Evolutionary conservation across 257 asterid species (phyloP), one percentile per base, ranked within the genome.

Genomic region (Pogostemon cablin): DNA sequence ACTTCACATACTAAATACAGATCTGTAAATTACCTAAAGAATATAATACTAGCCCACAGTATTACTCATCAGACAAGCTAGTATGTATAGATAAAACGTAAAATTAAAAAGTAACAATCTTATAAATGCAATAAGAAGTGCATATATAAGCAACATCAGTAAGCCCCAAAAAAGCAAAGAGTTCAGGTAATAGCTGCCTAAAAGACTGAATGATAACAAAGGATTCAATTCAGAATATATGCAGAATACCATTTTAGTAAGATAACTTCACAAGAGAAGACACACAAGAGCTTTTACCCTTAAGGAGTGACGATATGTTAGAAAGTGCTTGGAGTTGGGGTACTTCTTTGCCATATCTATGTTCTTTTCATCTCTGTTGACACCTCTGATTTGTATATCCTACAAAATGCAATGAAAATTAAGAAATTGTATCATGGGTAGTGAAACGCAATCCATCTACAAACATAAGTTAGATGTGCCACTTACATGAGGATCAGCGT

Each of bases 341-440:
- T 78, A 77, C 65, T 73, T 79, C 65, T 78, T 74, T n/a, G 96
- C 98, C 98, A 91, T 91, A 67, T 86, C 88, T 79, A 95, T 89
- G 80, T 70, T 87, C 86, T 81, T 91, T 79, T 85, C 93, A 74
- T 91, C 99, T 78, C 99, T 86, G 65, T 91, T 95, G 84, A 86
- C 99, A 0, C 98, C 98, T 86, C 99, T 85, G 76, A 91, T 95
- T 85, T 89, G 97, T 72, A 95, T 91, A 81, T 95, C 99, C 98
- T 91, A 76, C 57, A 81, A 56, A 72, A 78, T 11, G 12, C 69
- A 62, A 44, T 54, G 54, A 70, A 32, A 65, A 59, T 25, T 49
- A 64, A 66, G 61, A 8, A 53, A 49, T 47, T 43, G 37, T 61
- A 50, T 12, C 17, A 40, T 12, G 43, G 76, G 47, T 61, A 6